phyloP scores from a whole-genome alignment of 495 filamentous ascomycete species.

The Penicillium chermesinum region DNA sequence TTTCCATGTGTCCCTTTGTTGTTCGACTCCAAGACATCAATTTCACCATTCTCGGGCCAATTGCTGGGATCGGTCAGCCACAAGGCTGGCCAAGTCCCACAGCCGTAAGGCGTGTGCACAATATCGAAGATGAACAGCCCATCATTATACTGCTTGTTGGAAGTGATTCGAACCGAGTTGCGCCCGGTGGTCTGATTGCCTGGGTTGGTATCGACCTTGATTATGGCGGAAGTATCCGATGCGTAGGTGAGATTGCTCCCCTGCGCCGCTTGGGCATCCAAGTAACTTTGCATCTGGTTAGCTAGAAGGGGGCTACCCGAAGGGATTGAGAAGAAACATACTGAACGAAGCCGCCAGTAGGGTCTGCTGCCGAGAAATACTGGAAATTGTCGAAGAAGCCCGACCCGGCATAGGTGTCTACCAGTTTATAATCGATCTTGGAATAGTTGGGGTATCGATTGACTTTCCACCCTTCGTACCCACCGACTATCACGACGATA shows the following conservation, averaged over 20 bases:
- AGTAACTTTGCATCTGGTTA: slow-evolving; percentile 9
- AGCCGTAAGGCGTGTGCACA: slow-evolving; percentile 34
- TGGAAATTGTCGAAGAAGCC: slow-evolving; percentile 44
- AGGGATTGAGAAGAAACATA: slow-evolving; percentile 5
- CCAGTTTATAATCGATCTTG: slow-evolving; percentile 35
- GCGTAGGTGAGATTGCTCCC: slow-evolving; percentile 42
- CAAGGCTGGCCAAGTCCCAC: slow-evolving; percentile 47
- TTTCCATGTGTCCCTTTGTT: slow-evolving; percentile 31
- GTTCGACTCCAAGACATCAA: slow-evolving; percentile 35
- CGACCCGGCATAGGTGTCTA: slow-evolving; percentile 39
- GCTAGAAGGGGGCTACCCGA: slow-evolving; percentile 2
- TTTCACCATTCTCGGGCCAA: slow-evolving; percentile 47
- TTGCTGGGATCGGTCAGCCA: slow-evolving; percentile 52
- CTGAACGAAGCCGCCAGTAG: slow-evolving; percentile 36
- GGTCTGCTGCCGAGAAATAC: slow-evolving; percentile 42
- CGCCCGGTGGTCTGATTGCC: slow-evolving; percentile 31
- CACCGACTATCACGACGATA: slow-evolving; percentile 42
- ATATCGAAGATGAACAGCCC: slow-evolving; percentile 47
- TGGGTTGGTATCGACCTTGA: slow-evolving; percentile 43
- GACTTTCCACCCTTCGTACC: slow-evolving; percentile 37
- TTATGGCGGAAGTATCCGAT: slow-evolving; percentile 35
- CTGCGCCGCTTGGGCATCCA: slow-evolving; percentile 16
- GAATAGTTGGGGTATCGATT: slow-evolving; percentile 43
- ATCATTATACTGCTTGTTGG: slow-evolving; percentile 39
- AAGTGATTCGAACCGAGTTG: slow-evolving; percentile 41